phyloP scores from a whole-genome alignment of 805 yeast genomes.

The Candida verbasci region DNA sequence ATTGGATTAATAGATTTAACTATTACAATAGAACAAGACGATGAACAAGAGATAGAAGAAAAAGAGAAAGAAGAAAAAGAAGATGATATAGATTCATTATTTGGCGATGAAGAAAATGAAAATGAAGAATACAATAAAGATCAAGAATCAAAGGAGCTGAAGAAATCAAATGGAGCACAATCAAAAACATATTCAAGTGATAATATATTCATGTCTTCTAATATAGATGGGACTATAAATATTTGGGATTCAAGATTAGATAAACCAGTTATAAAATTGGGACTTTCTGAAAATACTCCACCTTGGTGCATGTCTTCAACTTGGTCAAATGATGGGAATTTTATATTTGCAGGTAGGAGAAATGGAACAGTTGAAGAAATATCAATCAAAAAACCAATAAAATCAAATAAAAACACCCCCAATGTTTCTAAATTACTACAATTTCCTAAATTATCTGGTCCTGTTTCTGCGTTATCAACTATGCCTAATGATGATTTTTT shows the following conservation, averaged over 20 bases:
- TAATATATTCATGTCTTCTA: conserved; percentile 67
- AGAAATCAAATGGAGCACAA: conserved; percentile 10
- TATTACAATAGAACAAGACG: conserved; percentile 20
- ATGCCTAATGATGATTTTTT: conserved; percentile 79
- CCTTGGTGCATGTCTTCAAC: conserved; percentile 93
- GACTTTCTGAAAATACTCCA: conserved; percentile 64
- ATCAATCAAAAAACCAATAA: conserved; percentile 55
- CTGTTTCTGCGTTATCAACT: conserved; percentile 75
- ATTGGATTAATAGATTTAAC: conserved; percentile 43
- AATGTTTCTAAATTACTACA: conserved; percentile 55
- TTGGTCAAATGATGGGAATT: conserved; percentile 84
- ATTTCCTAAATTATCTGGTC: conserved; percentile 86
- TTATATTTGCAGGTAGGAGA: conserved; percentile 80
- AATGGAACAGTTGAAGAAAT: conserved; percentile 81
- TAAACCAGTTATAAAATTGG: conserved; percentile 42
- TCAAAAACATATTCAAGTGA: conserved; percentile 30
- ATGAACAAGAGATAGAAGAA: conserved; percentile 13
- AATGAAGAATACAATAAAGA: conserved; percentile 16
- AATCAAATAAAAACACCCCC: conserved; percentile 29
- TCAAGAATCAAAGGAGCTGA: neutral
- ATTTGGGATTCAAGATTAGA: conserved; percentile 75
- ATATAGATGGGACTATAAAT: conserved; percentile 75
- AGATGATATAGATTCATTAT: conserved; percentile 14
- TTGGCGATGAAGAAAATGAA: conserved; percentile 13
- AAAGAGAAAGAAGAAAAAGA: conserved; percentile 15